Evolutionary conservation across 805 yeast genomes (phyloP), one percentile per base, ranked within the genome.

Genomic region (Candida berthetii): DNA sequence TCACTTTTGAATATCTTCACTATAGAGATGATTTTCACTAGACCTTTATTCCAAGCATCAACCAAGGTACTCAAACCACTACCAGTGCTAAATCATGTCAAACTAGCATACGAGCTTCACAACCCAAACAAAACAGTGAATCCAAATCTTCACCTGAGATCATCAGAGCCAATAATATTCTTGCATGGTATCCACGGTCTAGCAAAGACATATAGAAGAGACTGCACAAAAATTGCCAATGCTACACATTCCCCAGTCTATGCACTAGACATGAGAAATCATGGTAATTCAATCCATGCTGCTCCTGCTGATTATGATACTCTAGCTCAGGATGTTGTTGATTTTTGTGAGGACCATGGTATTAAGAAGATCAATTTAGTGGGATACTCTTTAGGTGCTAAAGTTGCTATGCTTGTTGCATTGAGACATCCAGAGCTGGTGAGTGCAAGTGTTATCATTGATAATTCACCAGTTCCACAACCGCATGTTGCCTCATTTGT

Each of bases 321-420:
- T 17, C 51, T 72, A 59, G 66, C 71, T 2, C 46, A 56, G 13
- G 80, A 74, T 52, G 64, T 72, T 4, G 54, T 62, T 4, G 44
- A 52, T 35, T 65, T 63, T 41, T 45, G 72, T 7, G 49, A 60
- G 28, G 50, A 57, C 29, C 58, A 59, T 33, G 39, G 49, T 32
- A 57, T 66, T 15, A 43, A 45, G 16, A 52, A 54, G 27, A 53
- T 55, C 14, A 52, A 55, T 33, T 35, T 62, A 14, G 48, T 61
- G 28, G 80, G 80, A 0, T 76, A 72, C 50, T 71, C 74, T 25
- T 65, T 74, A 68, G 80, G 80, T 4, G 79, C 76, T 14, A 73
- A 73, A 42, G 69, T 69, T 7, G 68, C 74, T 5, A 70, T 74
- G 72, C 41, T 67, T 38, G 63, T 65, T 3, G 57, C 68, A 3